Conservation (phyloP, 108 stramenopile species). For the Parietichytrium sp. region DNA sequence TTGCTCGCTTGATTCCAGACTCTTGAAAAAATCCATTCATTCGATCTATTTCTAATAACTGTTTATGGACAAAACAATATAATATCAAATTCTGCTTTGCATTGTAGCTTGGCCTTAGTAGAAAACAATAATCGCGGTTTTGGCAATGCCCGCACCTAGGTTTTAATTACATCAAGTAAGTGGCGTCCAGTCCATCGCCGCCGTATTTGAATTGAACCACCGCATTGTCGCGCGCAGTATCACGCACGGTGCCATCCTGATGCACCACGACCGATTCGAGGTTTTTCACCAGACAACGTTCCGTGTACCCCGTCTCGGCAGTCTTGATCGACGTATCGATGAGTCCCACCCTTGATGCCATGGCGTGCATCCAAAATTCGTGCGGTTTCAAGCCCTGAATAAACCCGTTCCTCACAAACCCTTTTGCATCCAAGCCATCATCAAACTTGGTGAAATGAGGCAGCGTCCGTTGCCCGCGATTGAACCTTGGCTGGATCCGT, state of each 20-base stretch:
- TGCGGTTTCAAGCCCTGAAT: neutral
- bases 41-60: too few species aligned
- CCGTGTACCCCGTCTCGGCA: neutral
- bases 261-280: neutral
- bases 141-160: too few species aligned
- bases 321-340: neutral
- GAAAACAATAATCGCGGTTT: too few species aligned
- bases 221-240: neutral
- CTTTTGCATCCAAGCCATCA: neutral
- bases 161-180: too few species aligned
- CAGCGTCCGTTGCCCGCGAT: neutral
- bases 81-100: too few species aligned
- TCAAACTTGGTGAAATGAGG: neutral
- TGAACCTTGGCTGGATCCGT: neutral
- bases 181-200: conserved; percentile 6
- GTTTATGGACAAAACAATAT: too few species aligned
- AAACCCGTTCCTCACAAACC: neutral
- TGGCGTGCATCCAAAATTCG: neutral
- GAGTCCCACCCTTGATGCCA: neutral
- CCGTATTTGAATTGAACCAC: conserved; percentile 15
- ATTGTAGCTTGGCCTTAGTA: too few species aligned
- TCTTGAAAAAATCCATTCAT: too few species aligned
- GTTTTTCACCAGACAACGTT: neutral
- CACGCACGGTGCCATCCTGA: neutral
- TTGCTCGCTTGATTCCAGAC: too few species aligned